Percentiles rank a stretch among this genome's conserved stretches.
phyloP scores from a whole-genome alignment of 768 basidiomycete genomes.

The Clavulina sp. region DNA sequence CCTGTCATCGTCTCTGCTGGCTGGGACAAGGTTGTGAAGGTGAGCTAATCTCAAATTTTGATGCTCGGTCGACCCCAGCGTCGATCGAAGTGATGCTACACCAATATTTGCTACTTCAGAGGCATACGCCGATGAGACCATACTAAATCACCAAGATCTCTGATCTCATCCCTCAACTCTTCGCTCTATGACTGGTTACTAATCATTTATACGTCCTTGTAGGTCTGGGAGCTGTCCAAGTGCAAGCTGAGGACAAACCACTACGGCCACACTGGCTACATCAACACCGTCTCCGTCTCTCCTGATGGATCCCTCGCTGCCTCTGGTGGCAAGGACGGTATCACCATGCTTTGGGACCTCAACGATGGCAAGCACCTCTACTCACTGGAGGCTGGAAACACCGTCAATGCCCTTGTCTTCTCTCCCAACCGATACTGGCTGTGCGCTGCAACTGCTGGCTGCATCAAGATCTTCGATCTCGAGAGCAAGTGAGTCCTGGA shows the following conservation, averaged over 20 bases:
- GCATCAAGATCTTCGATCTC: slow-evolving; percentile 98
- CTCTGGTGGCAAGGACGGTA: slow-evolving; percentile 97
- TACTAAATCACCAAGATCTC: slow-evolving; percentile 64
- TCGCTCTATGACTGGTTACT: background rate
- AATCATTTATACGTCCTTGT: background rate
- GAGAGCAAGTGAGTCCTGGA: slow-evolving; percentile 78
- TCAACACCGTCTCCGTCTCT: slow-evolving; percentile 96
- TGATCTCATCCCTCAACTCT: slow-evolving; percentile 22
- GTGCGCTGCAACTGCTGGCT: slow-evolving; percentile 92
- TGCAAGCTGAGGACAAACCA: slow-evolving; percentile 99
- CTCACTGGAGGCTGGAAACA: slow-evolving; percentile 94
- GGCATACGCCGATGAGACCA: slow-evolving; percentile 53
- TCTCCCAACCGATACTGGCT: slow-evolving; percentile 99
- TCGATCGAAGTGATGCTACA: slow-evolving; percentile 25
- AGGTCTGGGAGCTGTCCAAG: slow-evolving; percentile 99
- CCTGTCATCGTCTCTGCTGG: slow-evolving; percentile 98
- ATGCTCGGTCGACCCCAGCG: background rate
- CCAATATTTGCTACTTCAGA: slow-evolving; percentile 86
- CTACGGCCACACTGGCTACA: slow-evolving; percentile 98
- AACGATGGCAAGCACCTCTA: slow-evolving; percentile 99
- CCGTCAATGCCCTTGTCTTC: slow-evolving; percentile 99
- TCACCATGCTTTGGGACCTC: slow-evolving; percentile 99
- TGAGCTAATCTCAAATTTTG: slow-evolving; percentile 23
- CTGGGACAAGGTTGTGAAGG: slow-evolving; percentile 99
- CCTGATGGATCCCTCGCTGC: slow-evolving; percentile 98